Evolutionary conservation across 805 yeast species (phyloP), one percentile per base, ranked within the genome.

Genomic region (Suhomyces kilbournensis): DNA sequence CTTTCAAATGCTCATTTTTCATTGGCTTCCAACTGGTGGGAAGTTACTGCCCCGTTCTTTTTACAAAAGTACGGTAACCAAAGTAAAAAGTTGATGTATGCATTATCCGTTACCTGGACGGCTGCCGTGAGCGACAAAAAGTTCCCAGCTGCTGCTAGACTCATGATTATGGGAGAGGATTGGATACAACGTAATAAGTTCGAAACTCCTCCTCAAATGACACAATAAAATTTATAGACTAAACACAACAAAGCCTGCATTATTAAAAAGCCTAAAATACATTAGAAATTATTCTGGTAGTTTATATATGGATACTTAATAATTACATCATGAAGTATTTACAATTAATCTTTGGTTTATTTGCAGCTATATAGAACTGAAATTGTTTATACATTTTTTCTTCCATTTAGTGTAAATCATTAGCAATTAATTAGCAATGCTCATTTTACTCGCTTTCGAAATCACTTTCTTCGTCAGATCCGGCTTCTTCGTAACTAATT

Each of bases 11-110:
- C 86, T 0, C 96, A 92, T 65, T 92, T 77, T 63, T 75, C 83
- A 0, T 80, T 86, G 1, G 77, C 84, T 3, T 85, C 90, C 2
- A 81, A 87, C 32, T 92, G 97, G 97, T 90, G 97, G 96, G 98
- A 94, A 58, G 83, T 91, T 4, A 77, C 86, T 47, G 92, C 88
- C 0, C 55, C 59, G 7, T 75, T 82, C 42, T 81, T 93, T 51
- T 49, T 77, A 7, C 62, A 63, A 8, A 78, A 76, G 1, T 93
- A 84, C 66, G 91, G 92, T 0, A 67, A 56, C 4, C 98, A 93
- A 70, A 94, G 82, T 3, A 51, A 44, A 4, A 94, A 94, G 65
- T 50, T 90, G 26, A 59, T 91, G 53, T 59, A 56, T 7, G 56
- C 80, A 9, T 63, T 82, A 5, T 76, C 79, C 52, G 64, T 63